A percentile compares a stretch with the other conserved stretches of the same genome.
phyloP scores from a whole-genome alignment of 768 basidiomycete genomes.

The Serendipita vermifera region DNA sequence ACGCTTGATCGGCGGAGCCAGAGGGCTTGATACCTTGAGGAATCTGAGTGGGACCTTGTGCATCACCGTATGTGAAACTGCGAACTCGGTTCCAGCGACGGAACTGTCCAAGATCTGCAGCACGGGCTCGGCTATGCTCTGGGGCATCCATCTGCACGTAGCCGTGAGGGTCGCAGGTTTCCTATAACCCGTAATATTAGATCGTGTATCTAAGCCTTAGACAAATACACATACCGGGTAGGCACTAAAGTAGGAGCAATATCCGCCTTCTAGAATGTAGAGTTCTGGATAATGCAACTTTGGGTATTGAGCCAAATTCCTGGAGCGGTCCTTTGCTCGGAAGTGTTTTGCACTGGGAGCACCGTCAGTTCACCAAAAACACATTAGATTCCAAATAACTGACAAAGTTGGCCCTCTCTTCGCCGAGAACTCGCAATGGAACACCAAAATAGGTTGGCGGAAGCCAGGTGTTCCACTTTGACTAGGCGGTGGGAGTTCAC shows the following conservation, averaged over 20 bases:
- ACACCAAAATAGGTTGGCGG: constrained; percentile 64
- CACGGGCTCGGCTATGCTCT: constrained; percentile 59
- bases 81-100: constrained; percentile 78
- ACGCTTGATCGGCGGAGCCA: not conserved
- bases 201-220: not conserved
- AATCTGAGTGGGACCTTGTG: constrained; percentile 16
- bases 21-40: not conserved
- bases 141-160: constrained; percentile 97
- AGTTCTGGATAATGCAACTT: constrained; percentile 92
- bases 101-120: constrained; percentile 83
- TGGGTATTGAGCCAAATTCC: constrained; percentile 84
- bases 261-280: constrained; percentile 94
- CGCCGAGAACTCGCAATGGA: constrained; percentile 96
- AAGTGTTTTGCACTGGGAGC: constrained; percentile 74
- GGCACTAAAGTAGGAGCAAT: constrained; percentile 70
- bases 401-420: constrained; percentile 95
- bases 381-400: constrained; percentile 21
- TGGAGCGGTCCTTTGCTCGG: constrained; percentile 74
- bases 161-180: constrained; percentile 62
- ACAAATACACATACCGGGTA: constrained; percentile 30
- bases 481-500: constrained; percentile 8
- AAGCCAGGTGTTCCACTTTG: constrained; percentile 13
- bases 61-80: constrained; percentile 86
- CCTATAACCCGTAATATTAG: constrained; percentile 14
- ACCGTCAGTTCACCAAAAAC: constrained; percentile 10